phyloP scores from a whole-genome alignment of 139 green algal species.

The Dunaliella primolecta region DNA sequence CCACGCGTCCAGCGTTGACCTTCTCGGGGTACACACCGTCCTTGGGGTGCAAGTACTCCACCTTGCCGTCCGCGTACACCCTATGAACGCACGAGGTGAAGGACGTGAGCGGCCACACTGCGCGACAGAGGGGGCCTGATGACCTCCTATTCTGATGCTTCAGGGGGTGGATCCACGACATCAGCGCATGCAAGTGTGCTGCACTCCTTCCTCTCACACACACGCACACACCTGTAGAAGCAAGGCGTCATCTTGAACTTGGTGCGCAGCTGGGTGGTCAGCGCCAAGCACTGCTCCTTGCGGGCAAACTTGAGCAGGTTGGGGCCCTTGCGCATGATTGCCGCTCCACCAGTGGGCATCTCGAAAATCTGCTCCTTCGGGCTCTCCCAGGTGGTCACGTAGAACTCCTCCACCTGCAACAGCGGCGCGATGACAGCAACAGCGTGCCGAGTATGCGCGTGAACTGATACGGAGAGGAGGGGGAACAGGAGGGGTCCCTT shows the following conservation, averaged over 20 bases:
- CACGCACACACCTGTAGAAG: conserved; percentile 92
- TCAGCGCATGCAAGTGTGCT: no score
- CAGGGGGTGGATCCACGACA: no score
- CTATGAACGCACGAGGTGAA: conserved; percentile 8
- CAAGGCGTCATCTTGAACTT: conserved; percentile 95
- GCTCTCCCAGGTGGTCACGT: conserved; percentile 92
- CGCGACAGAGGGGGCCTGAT: no score
- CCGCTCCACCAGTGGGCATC: conserved; percentile 97
- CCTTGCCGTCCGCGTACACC: conserved; percentile 92
- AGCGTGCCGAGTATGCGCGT: no score
- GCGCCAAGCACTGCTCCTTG: conserved; percentile 98
- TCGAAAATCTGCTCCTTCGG: conserved; percentile 99
- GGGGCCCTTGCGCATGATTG: conserved; percentile 96
- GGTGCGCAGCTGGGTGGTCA: conserved; percentile 91
- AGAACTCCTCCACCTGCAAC: conserved; percentile 92
- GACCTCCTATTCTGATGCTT: no score
- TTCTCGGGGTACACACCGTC: conserved; percentile 99
- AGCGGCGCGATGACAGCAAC: not conserved
- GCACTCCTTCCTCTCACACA: no score
- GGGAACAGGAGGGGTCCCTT: no score
- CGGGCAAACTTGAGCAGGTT: conserved; percentile 99
- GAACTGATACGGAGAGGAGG: no score
- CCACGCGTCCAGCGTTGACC: conserved; percentile 90
- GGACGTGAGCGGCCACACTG: no score
- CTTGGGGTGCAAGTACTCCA: conserved; percentile 98